A percentile compares a stretch with the other conserved stretches of the same genome.
Conservation (phyloP, 208 protist species). For the Wallacemonas rigidus region DNA sequence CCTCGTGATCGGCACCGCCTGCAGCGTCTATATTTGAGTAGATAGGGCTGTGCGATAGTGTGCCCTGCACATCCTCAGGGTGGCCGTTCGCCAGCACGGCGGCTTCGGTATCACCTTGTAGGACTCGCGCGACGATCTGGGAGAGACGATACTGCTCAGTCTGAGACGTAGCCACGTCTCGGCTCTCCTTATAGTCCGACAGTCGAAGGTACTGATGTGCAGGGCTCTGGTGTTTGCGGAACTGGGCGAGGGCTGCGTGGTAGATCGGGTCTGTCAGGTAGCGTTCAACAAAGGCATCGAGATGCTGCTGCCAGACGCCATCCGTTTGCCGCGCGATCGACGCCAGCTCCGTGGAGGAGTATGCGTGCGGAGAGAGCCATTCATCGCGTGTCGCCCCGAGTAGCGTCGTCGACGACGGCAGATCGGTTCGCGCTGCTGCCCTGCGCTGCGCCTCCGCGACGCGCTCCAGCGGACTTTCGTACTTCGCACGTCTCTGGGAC, state of each 20-base stretch:
- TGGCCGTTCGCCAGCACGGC: not conserved
- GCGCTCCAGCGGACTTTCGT: not conserved
- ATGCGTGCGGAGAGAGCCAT: not conserved
- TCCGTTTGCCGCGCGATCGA: slow-evolving; percentile 5
- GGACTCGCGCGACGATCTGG: slow-evolving; percentile 3
- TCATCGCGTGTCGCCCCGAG: not conserved
- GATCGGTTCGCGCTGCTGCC: not conserved
- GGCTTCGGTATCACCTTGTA: not conserved
- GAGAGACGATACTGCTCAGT: slow-evolving; percentile 20
- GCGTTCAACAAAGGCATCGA: slow-evolving; percentile 48
- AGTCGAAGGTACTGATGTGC: slow-evolving; percentile 52
- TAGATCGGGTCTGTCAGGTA: slow-evolving; percentile 48
- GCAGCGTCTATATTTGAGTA: too few species aligned
- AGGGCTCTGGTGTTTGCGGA: slow-evolving; percentile 35
- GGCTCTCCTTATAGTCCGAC: slow-evolving; percentile 17
- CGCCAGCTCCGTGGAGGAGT: not conserved
- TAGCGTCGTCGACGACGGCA: not conserved
- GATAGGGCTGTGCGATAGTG: not conserved
- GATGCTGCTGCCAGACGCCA: slow-evolving; percentile 30
- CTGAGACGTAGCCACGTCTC: slow-evolving; percentile 18
- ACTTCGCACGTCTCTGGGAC: not conserved
- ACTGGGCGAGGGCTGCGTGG: slow-evolving; percentile 35
- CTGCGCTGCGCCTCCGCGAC: slow-evolving; percentile 9
- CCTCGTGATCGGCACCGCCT: not conserved
- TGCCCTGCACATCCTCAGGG: not conserved